Conservation (phyloP, 176 grass and related monocot species). For the Ampelocalamus luodianensis region DNA sequence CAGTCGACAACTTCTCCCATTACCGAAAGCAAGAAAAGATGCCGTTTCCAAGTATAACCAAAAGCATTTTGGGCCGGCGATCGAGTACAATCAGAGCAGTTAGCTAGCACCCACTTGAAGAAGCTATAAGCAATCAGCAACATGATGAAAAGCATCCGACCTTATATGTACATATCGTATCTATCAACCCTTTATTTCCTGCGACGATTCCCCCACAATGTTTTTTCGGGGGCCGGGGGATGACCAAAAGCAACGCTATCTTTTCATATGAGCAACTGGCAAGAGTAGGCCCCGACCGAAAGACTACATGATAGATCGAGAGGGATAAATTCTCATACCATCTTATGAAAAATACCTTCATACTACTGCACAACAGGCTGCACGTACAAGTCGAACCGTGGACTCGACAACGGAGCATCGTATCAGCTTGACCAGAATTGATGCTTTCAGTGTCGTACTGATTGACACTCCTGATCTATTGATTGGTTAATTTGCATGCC, state of each 20-base stretch:
- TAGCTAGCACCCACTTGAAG: constrained; percentile 5
- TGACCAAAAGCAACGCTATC: not conserved
- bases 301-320: not conserved
- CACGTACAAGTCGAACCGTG: not conserved
- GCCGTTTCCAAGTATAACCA: constrained; percentile 19
- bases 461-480: not conserved
- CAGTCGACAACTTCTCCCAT: not conserved
- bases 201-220: too few species aligned
- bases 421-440: not conserved
- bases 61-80: not conserved
- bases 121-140: not conserved
- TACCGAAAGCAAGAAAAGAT: constrained; percentile 26
- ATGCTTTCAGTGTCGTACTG: not conserved
- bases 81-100: not conserved
- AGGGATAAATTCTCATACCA: not conserved
- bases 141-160: not conserved
- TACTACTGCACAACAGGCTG: not conserved
- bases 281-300: not conserved
- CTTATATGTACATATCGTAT: not conserved
- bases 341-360: not conserved
- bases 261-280: not conserved
- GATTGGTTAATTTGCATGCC: not conserved
- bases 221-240: too few species aligned
- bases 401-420: not conserved
- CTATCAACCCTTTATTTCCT: not conserved